Percentiles rank a stretch among this genome's conserved stretches.
Conservation (phyloP, 805 yeast species). For the Suhomyces canberraensis region DNA sequence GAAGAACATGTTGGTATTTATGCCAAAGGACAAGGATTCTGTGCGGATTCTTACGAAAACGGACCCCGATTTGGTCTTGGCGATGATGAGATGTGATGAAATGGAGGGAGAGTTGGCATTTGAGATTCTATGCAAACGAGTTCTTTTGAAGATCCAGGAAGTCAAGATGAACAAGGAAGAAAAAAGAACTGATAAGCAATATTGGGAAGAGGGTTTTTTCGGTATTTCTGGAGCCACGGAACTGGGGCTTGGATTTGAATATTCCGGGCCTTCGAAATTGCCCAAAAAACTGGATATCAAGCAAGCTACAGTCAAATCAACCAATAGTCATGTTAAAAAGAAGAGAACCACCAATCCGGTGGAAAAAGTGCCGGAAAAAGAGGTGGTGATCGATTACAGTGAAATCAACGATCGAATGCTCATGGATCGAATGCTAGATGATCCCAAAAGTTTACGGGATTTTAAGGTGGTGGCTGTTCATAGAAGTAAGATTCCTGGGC, state of each 20-base stretch:
- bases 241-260: neutral
- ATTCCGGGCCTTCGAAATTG: neutral
- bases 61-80: conserved; percentile 5
- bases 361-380: conserved; percentile 3
- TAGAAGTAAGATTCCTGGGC: conserved; percentile 9
- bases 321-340: neutral
- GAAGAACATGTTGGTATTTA: conserved; percentile 8
- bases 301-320: neutral
- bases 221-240: neutral
- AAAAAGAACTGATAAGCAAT: neutral
- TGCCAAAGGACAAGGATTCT: conserved; percentile 8
- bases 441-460: conserved; percentile 3
- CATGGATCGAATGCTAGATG: conserved; percentile 8
- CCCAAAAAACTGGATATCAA: neutral
- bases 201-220: conserved; percentile 4
- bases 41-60: conserved; percentile 2
- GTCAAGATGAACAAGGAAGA: conserved; percentile 2
- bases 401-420: conserved; percentile 8
- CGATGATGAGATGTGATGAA: conserved; percentile 11
- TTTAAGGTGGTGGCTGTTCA: conserved; percentile 12
- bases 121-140: conserved; percentile 12
- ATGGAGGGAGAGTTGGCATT: conserved; percentile 13
- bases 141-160: conserved; percentile 13
- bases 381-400: conserved; percentile 6
- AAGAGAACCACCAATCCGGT: neutral